Evolutionary conservation across 768 basidiomycete genomes (phyloP), one percentile per base, ranked within the genome.

Genomic region (Suillus decipiens): DNA sequence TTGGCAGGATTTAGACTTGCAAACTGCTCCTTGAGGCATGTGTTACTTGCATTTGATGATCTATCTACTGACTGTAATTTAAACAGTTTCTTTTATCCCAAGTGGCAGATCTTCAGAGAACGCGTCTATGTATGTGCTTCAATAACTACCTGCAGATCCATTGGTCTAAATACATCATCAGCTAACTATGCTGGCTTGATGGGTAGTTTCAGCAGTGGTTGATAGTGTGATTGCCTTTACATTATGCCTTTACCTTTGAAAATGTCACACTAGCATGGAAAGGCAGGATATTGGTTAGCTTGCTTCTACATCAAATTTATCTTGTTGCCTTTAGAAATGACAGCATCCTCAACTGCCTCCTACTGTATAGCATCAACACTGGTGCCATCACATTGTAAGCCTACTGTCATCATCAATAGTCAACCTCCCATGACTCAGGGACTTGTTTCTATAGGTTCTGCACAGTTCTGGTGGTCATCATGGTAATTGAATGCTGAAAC

Each of bases 301-400:
- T 3, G 22, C 3, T 15, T 28, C 6, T 3, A n/a, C 37, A 10
- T 39, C 2, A 39, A 34, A 36, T 24, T 48, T 6, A 37, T n/a
- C 15, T 22, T 3, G 24, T 11, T 28, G 3, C 47, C 28, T 14
- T 24, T 9, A 69, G 68, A 37, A 69, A 63, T 17, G 61, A 69
- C n/a, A 60, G 33, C 5, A 37, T 69, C 28, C 62, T 69, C 57
- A 65, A 70, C 14, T 60, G 42, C 5, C 51, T 70, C 19, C 61
- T 69, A 6, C n/a, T 70, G 31, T 69, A 69, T 54, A 69, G 50
- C 15, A 60, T 70, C 57, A 65, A 68, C 39, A 67, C 67, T 6
- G 67, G 66, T 14, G 63, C 50, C 1, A 19, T 67, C 33, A 67
- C 67, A 0, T 69, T 62, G 64, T 68, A 36, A 61, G 53, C 56